Percentiles rank a stretch among this genome's conserved stretches.
These are phyloP conservation scores for Ogataea allantospora DNA, from an alignment of 805 yeast genomes.

Conservation along the genomic window DNA sequence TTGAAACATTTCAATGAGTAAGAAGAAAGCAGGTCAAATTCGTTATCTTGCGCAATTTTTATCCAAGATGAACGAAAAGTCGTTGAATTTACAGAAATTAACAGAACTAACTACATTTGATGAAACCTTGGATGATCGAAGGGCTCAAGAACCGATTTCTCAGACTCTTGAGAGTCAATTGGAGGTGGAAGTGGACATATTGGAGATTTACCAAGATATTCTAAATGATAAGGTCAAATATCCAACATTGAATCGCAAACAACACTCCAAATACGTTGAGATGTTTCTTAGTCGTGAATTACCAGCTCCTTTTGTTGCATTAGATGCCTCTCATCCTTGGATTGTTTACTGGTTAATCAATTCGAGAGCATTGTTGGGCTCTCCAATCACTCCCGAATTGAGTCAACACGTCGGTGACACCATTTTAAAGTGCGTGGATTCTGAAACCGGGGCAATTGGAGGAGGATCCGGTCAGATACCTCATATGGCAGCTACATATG, in stretches of 20 bases:
- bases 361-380: conserved; percentile 43
- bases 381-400: conserved; percentile 20
- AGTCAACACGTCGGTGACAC: conserved; percentile 26
- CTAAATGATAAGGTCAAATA: conserved; percentile 32
- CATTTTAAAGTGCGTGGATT: conserved; percentile 32
- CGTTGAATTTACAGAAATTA: conserved; percentile 27
- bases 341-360: conserved; percentile 80
- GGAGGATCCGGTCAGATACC: conserved; percentile 84
- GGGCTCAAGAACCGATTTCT: conserved; percentile 27
- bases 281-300: conserved; percentile 42
- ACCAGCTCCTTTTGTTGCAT: conserved; percentile 48
- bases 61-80: conserved; percentile 1
- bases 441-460: conserved; percentile 65
- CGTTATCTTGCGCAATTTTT: conserved; percentile 6
- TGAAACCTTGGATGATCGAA: conserved; percentile 13
- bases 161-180: conserved; percentile 39
- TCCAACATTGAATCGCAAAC: conserved; percentile 28
- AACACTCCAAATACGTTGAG: conserved; percentile 46
- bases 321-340: conserved; percentile 96
- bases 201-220: conserved; percentile 31
- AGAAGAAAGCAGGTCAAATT: conserved; percentile 6
- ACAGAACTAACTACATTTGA: conserved; percentile 22
- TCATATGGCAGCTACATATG: conserved; percentile 83
- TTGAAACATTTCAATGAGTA: conserved; percentile 7
- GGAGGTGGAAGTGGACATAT: conserved; percentile 37